Evolutionary conservation across 805 yeast genomes (phyloP).

Genomic region (Saccharomycopsis sp.): DNA sequence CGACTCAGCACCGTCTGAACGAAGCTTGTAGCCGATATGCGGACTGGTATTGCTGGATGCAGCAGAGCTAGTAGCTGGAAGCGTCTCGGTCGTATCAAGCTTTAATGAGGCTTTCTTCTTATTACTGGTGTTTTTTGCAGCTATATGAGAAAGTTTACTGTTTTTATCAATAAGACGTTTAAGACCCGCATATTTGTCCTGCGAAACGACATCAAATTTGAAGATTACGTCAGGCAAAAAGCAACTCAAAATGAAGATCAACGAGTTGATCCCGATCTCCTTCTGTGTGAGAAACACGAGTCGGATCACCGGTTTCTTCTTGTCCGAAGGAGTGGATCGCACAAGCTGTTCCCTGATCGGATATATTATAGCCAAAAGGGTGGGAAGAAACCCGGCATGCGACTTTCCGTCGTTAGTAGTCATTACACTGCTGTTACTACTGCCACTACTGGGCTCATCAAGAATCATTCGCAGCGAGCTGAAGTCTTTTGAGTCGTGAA

Average conservation of each 20-base stretch:
- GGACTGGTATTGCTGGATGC: too few relatives aligned
- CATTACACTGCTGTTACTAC: not conserved
- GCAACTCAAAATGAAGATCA: conserved; percentile 14
- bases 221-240: conserved; percentile 19
- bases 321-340: conserved; percentile 12
- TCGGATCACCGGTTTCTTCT: conserved; percentile 11
- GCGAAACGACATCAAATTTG: conserved; percentile 12
- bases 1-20: not conserved
- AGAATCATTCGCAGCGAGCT: conserved; percentile 1
- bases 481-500: conserved; percentile 13
- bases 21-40: too few relatives aligned
- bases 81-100: not conserved
- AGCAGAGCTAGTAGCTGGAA: too few relatives aligned
- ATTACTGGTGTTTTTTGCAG: not conserved
- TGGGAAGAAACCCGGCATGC: conserved; percentile 9
- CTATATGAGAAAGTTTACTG: not conserved
- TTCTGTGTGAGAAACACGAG: conserved; percentile 13
- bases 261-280: conserved; percentile 11
- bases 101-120: conserved; percentile 1
- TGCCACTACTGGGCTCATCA: not conserved
- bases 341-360: conserved; percentile 14
- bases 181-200: conserved; percentile 3
- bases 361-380: conserved; percentile 9
- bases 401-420: not conserved
- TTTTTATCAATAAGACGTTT: not conserved